Base-by-base conservation (phyloP, 2,329 filamentous ascomycete genomes). In the Didymellaceae sp. region DNA sequence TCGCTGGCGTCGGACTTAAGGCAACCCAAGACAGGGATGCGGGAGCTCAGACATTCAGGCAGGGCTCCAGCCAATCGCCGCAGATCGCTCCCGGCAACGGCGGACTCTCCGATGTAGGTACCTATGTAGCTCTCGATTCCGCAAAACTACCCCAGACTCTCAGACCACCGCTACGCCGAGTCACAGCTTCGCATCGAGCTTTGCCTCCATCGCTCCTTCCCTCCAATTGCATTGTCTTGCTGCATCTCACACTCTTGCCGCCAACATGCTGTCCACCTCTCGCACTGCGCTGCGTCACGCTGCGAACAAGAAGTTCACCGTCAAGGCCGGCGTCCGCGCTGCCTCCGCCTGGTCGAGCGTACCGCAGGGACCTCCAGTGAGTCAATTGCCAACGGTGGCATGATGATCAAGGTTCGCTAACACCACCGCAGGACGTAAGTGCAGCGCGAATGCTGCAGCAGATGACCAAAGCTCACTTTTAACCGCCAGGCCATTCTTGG, bases 331-430 rank as follows among this genome's bases (percentile, higher is more conserved):
- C 62, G 74, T 79, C 59, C 80, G 84, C 71, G 83, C 86, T 66
- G 86, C 85, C 64, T 96, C 91, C 55, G 90, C 89, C 63, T 97
- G 93, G 92, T 85, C 90, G 71, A 88, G 89, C 70, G 91, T 97
- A 47, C 88, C 90, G 63, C 90, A 97, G 79, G 93, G 93, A 59
- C 93, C 93, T 84, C 92, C 93, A 73, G 91, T 94, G 85, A 78
- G 89, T 84, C 44, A 34, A 55, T 47, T 20, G 33, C 22, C 37
- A 35, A 31, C 48, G 37, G 28, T 26, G 35, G 14, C 50, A 65
- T 60, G 53, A 58, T 25, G 2, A 11, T 13, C 17, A 25, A 28
- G 31, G 20, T 24, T 44, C 57, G 53, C 63, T 71, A 57, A 70
- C 46, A n/a, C 31, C 14, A 20, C 3, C 42, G 25, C 52, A 75